These are phyloP conservation scores for Cryptosporidium parvum DNA, from an alignment of 169 alveolate species.

Conservation along the genomic window DNA sequence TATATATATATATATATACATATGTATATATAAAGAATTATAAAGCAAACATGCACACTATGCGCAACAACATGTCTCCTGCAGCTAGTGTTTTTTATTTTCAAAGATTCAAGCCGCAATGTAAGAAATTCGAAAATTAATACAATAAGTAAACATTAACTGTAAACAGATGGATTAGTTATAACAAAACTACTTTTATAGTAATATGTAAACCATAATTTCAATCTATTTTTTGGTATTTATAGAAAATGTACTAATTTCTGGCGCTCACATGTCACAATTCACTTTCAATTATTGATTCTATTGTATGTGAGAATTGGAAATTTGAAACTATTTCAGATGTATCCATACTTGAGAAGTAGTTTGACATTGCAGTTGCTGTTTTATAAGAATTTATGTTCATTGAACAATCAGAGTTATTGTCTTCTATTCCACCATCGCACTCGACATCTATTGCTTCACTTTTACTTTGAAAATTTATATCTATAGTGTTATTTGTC, in stretches of 20 bases:
- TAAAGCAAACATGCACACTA: constrained; percentile 74
- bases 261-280: constrained; percentile 12
- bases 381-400: constrained; percentile 41
- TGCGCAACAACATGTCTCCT: constrained; percentile 31
- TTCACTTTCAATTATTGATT: constrained; percentile 58
- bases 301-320: constrained; percentile 56
- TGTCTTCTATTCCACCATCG: constrained; percentile 23
- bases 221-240: neutral
- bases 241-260: neutral
- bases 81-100: neutral
- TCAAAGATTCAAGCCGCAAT: constrained; percentile 5
- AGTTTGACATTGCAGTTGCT: constrained; percentile 51
- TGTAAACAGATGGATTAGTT: neutral
- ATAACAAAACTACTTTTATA: constrained; percentile 11
- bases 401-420: constrained; percentile 21
- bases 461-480: neutral
- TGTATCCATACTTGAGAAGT: constrained; percentile 58
- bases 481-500: constrained; percentile 3
- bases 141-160: neutral
- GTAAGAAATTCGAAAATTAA: neutral
- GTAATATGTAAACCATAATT: constrained; percentile 8
- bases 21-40: neutral
- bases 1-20: too few relatives aligned
- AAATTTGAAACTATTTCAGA: constrained; percentile 56
- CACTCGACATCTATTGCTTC: neutral